Evolutionary conservation across 1,284 basidiomycete species (phyloP).

Genomic region (Cryptococcus wingfieldii): DNA sequence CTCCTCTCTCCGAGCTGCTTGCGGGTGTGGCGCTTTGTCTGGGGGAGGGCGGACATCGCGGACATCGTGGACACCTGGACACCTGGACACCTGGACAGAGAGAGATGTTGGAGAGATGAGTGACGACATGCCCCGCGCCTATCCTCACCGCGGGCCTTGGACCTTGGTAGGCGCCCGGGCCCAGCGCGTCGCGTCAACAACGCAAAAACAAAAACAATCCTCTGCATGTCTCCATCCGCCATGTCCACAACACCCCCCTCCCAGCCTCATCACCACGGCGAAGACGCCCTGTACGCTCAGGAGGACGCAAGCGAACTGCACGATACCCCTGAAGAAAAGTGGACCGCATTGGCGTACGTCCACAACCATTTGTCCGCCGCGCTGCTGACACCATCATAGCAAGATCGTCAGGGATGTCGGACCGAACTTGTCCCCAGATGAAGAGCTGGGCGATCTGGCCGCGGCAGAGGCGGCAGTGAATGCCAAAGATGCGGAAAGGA

Average conservation of each 20-base stretch:
- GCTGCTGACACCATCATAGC: conserved; percentile 7
- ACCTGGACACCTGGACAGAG: too few relatives aligned
- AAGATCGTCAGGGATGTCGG: conserved; percentile 27
- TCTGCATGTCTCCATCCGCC: neutral
- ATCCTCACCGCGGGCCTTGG: neutral
- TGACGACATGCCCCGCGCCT: neutral
- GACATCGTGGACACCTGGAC: neutral
- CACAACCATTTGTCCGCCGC: neutral
- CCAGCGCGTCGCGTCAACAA: neutral
- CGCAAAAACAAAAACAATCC: neutral
- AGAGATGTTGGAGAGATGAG: too few relatives aligned
- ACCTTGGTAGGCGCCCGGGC: neutral
- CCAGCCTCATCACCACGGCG: neutral
- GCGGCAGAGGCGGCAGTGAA: conserved; percentile 35
- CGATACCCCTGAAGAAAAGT: conserved; percentile 20
- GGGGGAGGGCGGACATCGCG: conserved; percentile 15
- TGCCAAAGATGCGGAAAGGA: conserved; percentile 29
- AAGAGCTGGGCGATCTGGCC: conserved; percentile 32
- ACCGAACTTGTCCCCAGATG: conserved; percentile 24
- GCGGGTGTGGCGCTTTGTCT: conserved; percentile 20
- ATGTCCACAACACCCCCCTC: neutral
- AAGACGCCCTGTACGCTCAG: conserved; percentile 8
- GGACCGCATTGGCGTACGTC: conserved; percentile 26
- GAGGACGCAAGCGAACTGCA: conserved; percentile 14
- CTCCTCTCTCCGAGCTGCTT: conserved; percentile 28